A percentile compares a stretch with the other conserved stretches of the same genome.
phyloP scores from a whole-genome alignment of 208 protist genomes.

The Trypanosoma brucei region DNA sequence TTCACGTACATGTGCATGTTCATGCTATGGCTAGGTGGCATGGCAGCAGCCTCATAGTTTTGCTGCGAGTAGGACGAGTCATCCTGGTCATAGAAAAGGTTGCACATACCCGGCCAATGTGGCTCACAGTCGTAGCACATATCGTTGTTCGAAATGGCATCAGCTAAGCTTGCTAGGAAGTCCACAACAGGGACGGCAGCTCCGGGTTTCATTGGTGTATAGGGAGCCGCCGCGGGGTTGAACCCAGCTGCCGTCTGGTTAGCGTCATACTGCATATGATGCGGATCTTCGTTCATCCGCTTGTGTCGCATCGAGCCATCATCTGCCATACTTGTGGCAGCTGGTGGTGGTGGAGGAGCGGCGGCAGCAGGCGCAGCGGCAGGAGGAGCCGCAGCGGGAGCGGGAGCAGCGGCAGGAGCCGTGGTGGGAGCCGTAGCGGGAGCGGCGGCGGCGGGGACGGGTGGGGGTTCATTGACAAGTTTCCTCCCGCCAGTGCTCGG shows the following conservation, averaged over 20 bases:
- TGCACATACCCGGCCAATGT: constrained; percentile 54
- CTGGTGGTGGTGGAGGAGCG: constrained; percentile 8
- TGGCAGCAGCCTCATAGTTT: constrained; percentile 13
- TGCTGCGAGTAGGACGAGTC: constrained; percentile 56
- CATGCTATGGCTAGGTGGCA: constrained; percentile 14
- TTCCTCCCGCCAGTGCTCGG: constrained; percentile 14
- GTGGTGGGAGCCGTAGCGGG: no score
- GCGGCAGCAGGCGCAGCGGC: not conserved
- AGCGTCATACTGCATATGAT: constrained; percentile 15
- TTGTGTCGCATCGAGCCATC: constrained; percentile 14
- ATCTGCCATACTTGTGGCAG: constrained; percentile 10
- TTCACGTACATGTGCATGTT: constrained; percentile 22
- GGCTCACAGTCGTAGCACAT: constrained; percentile 40
- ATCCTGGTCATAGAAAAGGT: constrained; percentile 56
- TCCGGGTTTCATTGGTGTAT: constrained; percentile 40
- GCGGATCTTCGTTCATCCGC: constrained; percentile 12
- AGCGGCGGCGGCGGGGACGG: not conserved
- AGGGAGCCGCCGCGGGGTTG: constrained; percentile 32
- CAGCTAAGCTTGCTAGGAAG: constrained; percentile 51
- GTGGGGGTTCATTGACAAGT: constrained; percentile 12
- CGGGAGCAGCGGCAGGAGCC: constrained; percentile 5
- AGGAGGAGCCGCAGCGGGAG: constrained; percentile 3
- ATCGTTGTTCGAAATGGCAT: constrained; percentile 35
- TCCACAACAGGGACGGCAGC: constrained; percentile 43
- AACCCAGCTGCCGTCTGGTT: constrained; percentile 19